Conservation (phyloP, 1,139 yeast genomes). For the Scheffersomyces titani region DNA sequence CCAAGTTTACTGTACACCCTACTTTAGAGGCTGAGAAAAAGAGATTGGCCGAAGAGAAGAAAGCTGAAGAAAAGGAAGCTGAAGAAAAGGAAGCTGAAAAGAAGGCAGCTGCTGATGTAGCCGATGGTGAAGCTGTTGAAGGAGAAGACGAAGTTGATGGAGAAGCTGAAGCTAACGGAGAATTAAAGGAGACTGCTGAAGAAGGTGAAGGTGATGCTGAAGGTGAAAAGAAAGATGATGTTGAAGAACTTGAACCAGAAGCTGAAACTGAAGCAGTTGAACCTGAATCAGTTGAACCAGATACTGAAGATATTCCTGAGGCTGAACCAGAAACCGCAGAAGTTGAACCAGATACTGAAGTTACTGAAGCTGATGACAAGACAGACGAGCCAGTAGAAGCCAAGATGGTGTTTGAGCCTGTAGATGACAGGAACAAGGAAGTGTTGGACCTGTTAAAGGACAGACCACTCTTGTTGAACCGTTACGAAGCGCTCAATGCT, state of each 20-base stretch:
- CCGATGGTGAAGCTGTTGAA: conserved; percentile 2
- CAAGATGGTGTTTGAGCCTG: conserved; percentile 26
- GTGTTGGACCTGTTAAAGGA: conserved; percentile 44
- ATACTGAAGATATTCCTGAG: conserved; percentile 8
- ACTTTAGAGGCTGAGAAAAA: conserved; percentile 37
- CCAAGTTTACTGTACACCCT: conserved; percentile 44
- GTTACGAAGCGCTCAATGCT: conserved; percentile 51
- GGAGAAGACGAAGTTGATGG: conserved; percentile 5
- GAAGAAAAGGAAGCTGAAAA: conserved; percentile 6
- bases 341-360: conserved; percentile 13
- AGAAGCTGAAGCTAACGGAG: conserved; percentile 7
- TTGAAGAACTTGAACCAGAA: conserved; percentile 7
- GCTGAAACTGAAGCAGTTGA: conserved; percentile 13
- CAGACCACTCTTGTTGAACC: conserved; percentile 49
- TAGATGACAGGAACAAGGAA: conserved; percentile 33
- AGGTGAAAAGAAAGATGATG: conserved; percentile 8
- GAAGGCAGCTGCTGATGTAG: conserved; percentile 1
- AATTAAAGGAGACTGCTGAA: conserved; percentile 6
- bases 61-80: conserved; percentile 10
- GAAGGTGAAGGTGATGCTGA: conserved; percentile 7
- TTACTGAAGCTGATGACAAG: conserved; percentile 4
- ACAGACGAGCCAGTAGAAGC: conserved; percentile 6
- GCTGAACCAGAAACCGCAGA: conserved; percentile 10
- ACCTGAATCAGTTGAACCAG: conserved; percentile 6
- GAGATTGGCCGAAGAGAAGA: conserved; percentile 15